A percentile compares a stretch with the other conserved stretches of the same genome.
phyloP scores from a whole-genome alignment of 306 rosid genomes.

The Fragaria vesca region DNA sequence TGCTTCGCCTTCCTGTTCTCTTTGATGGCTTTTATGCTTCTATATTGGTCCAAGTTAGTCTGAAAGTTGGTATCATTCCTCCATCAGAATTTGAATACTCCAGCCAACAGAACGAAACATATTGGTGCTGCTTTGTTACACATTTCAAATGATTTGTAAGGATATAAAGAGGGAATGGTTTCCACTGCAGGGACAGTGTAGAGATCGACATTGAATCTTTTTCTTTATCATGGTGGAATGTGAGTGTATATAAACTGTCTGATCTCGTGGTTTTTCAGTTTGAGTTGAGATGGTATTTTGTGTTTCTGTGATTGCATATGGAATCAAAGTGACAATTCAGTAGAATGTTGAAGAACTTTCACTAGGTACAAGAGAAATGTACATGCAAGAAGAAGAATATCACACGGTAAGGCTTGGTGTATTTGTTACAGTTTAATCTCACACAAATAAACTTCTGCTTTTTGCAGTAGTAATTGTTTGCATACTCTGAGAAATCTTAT shows the following conservation, averaged over 20 bases:
- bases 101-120: not conserved
- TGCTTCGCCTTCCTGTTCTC: not conserved
- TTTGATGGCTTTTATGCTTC: not conserved
- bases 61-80: not conserved
- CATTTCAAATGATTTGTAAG: not conserved
- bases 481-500: slow-evolving; percentile 31
- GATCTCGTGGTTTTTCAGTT: not conserved
- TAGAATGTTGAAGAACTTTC: not conserved
- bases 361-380: not conserved
- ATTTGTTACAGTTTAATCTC: slow-evolving; percentile 16
- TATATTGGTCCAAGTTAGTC: not conserved
- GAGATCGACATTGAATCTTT: not conserved
- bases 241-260: not conserved
- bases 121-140: not conserved
- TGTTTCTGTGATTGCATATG: not conserved
- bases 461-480: slow-evolving; percentile 5
- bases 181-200: not conserved
- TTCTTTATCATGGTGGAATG: not conserved
- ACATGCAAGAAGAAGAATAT: not conserved
- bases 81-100: not conserved
- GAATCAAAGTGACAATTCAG: not conserved
- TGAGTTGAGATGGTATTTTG: not conserved
- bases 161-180: not conserved
- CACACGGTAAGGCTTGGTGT: slow-evolving; percentile 6
- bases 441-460: slow-evolving; percentile 23